Evolutionary conservation across 2,329 filamentous ascomycete species (phyloP), one percentile per base, ranked within the genome.

Genomic region (Helotiales sp.): DNA sequence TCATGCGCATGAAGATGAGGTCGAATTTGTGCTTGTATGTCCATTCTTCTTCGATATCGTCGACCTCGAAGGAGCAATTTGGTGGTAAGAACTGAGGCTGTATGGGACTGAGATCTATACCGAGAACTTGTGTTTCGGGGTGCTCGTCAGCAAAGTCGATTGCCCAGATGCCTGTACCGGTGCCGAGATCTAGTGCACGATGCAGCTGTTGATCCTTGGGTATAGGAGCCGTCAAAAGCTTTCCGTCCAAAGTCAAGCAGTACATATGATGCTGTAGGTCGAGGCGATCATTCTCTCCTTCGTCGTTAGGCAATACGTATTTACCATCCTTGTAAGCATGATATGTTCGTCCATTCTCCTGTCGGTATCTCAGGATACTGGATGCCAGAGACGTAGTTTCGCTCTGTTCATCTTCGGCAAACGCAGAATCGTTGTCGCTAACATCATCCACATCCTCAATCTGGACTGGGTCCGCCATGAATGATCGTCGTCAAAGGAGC

Each of bases 41-140:
- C 83, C 83, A 86, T 3, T 76, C 74, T 55, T 76, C 77, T 68
- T 86, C 82, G 27, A 81, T 75, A 60, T 86, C 83, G 57, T 86
- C 83, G 13, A 86, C 75, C 65, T 81, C 72, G 63, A 84, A 84
- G 25, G 36, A 9, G 24, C 24, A 48, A 15, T 29, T 48, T 7
- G 25, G 25, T 29, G 29, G 25, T 48, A 48, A n/a, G n/a, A n/a
- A n/a, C n/a, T n/a, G n/a, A n/a, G n/a, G n/a, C n/a, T n/a, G n/a
- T n/a, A n/a, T n/a, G n/a, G n/a, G n/a, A n/a, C n/a, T n/a, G n/a
- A n/a, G n/a, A n/a, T n/a, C n/a, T 12, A 34, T 34, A 12, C 73
- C 72, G 8, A 69, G 42, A 2, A 73, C 67, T 24, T 60, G 33
- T n/a, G 62, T 63, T 19, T 52, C 55, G 1, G 69, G 66, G 36